phyloP scores from a whole-genome alignment of 495 filamentous ascomycete species.

The Trichocladium uniseriatum region DNA sequence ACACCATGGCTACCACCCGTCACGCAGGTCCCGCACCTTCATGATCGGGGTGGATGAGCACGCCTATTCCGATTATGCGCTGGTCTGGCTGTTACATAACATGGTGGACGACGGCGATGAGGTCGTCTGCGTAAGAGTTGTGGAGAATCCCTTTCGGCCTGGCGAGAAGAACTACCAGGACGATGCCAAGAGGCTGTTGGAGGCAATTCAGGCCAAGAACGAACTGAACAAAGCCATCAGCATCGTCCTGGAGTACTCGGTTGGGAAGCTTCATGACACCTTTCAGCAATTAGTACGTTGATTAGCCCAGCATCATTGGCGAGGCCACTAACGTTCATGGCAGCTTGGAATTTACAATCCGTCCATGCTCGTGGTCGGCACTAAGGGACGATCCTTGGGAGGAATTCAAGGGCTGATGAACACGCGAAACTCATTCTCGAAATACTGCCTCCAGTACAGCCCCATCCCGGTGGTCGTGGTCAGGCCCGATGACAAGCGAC shows the following conservation, averaged over 20 bases:
- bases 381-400: constrained; percentile 73
- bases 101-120: constrained; percentile 95
- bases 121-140: constrained; percentile 83
- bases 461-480: constrained; percentile 97
- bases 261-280: constrained; percentile 85
- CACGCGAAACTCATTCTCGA: constrained; percentile 75
- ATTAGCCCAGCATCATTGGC: neutral
- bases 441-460: constrained; percentile 93
- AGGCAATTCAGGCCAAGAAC: constrained; percentile 78
- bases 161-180: constrained; percentile 70
- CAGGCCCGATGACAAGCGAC: constrained; percentile 76
- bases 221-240: constrained; percentile 76
- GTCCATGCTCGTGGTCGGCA: constrained; percentile 90
- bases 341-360: constrained; percentile 94
- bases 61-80: constrained; percentile 87
- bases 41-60: constrained; percentile 92
- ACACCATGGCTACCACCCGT: constrained; percentile 81
- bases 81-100: constrained; percentile 91
- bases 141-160: constrained; percentile 74
- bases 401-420: constrained; percentile 86
- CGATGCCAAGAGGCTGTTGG: constrained; percentile 67
- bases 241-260: constrained; percentile 77
- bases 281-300: constrained; percentile 81
- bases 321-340: neutral
- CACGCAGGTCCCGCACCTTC: constrained; percentile 78